These are phyloP conservation scores for Aspergillus tubingensis DNA, from an alignment of 2,329 filamentous ascomycete genomes.

Conservation along the genomic window DNA sequence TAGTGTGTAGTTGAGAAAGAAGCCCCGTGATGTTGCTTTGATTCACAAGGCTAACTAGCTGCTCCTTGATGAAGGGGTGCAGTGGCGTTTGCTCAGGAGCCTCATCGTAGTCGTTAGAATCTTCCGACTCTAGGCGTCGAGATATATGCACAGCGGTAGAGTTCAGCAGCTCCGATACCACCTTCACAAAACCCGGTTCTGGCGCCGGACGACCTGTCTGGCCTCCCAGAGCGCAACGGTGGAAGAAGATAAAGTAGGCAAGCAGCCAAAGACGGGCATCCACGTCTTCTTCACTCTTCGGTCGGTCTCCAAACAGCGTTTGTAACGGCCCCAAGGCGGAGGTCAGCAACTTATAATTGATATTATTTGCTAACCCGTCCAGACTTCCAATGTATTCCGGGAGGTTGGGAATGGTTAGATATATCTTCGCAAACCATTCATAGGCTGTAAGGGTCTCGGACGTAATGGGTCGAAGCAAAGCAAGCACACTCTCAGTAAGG, in stretches of 20 bases:
- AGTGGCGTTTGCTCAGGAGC: conserved; percentile 36
- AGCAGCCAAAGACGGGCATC: conserved; percentile 58
- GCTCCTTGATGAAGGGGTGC: conserved; percentile 61
- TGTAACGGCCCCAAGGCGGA: conserved; percentile 39
- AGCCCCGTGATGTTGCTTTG: conserved; percentile 71
- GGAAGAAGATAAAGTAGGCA: conserved; percentile 61
- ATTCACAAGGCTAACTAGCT: conserved; percentile 72
- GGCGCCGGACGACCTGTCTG: conserved; percentile 42
- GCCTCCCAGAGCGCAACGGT: conserved; percentile 49
- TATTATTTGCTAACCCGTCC: conserved; percentile 46
- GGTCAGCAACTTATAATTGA: conserved; percentile 55
- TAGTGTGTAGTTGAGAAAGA: conserved; percentile 49
- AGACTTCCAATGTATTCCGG: conserved; percentile 40
- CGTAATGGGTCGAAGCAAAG: conserved; percentile 46
- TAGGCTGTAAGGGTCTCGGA: conserved; percentile 49
- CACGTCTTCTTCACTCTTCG: conserved; percentile 36
- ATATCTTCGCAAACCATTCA: conserved; percentile 47
- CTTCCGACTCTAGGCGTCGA: conserved; percentile 49
- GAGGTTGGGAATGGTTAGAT: conserved; percentile 50
- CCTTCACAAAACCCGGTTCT: conserved; percentile 57
- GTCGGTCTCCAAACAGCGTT: conserved; percentile 25
- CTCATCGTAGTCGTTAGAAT: conserved; percentile 30
- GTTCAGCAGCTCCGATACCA: conserved; percentile 58
- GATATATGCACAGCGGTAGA: conserved; percentile 59
- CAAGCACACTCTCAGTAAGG: conserved; percentile 40